Conservation (phyloP, 139 green algal genomes). For the Chlorella sp. region DNA sequence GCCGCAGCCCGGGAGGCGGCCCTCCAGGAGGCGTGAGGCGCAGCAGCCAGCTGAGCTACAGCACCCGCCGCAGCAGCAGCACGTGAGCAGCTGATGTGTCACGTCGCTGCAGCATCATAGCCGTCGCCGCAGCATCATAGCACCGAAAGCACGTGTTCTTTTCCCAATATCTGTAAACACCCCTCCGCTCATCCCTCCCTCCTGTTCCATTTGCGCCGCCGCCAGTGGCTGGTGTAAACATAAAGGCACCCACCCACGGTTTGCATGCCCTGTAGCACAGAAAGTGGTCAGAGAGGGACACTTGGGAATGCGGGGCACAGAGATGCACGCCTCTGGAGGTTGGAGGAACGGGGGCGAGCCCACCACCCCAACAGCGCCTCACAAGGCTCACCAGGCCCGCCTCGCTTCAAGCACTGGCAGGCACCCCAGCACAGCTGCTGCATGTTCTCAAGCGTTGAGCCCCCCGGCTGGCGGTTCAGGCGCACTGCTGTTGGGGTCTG, state of each 20-base stretch:
- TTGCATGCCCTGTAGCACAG: background rate
- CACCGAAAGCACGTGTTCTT: background rate
- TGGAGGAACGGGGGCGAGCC: no score
- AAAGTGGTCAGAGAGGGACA: background rate
- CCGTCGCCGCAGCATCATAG: slow-evolving; percentile 3
- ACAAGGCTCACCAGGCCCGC: no score
- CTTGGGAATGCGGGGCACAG: background rate
- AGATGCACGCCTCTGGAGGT: no score
- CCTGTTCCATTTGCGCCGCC: background rate
- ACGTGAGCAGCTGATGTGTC: background rate
- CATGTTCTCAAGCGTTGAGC: background rate
- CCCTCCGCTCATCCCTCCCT: background rate
- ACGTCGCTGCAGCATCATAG: background rate
- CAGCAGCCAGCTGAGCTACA: background rate
- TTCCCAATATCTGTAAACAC: background rate
- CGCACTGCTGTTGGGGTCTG: no score
- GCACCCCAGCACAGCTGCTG: background rate
- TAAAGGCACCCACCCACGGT: background rate
- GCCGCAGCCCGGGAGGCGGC: slow-evolving; percentile 12
- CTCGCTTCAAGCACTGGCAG: no score
- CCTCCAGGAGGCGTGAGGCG: slow-evolving; percentile 3
- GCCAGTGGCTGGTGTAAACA: background rate
- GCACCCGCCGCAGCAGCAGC: background rate
- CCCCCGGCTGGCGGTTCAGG: no score
- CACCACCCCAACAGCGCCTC: no score